Base-by-base conservation (phyloP, 2,329 filamentous ascomycete species). In the Lachnellula suecica region DNA sequence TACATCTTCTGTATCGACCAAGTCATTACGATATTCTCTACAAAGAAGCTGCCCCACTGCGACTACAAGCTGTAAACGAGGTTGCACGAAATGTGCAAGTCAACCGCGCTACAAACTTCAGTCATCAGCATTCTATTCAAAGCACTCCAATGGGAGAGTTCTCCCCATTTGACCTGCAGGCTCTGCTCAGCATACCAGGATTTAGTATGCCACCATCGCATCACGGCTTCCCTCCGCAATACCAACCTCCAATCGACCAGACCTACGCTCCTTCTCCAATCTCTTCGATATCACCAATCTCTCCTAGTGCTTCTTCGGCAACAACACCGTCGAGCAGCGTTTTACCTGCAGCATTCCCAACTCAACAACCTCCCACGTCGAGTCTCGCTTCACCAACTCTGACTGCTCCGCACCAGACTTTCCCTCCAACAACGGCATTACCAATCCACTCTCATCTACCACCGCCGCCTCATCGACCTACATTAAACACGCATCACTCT, bases 21-120 rank as follows among this genome's bases (percentile, higher is more conserved):
- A 91, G 90, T 54, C 94, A 97, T 71, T 99, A 97, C 70, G 94
- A 97, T 70, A 85, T 99, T 56, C 79, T 97, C 29, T 99, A 99
- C 75, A 85, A 83, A 67, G 74, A 78, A 50, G 56, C 22, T 2
- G 44, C 53, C 41, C 52, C 58, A 42, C 54, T 66, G 48, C 53
- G 64, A 46, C 25, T 59, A 35, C 48, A 61, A 44, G 44, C 56
- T 9, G 35, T 61, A n/a, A 45, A 49, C 11, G 52, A 58, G n/a
- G 45, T 56, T 40, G 42, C 58, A 54, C 65, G 65, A 45, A 57
- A 64, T 10, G 66, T 70, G 54, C 79, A 82, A 58, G 78, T 87
- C 42, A 74, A 83, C 61, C 73, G 79, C 22, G 79, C 76, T 9
- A 68, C 71, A 13, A 68, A 70, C 3, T 74, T 82, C 52, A 71